These are phyloP conservation scores for Podaxis carcinomalis DNA, from an alignment of 768 basidiomycete species.

Conservation along the genomic window DNA sequence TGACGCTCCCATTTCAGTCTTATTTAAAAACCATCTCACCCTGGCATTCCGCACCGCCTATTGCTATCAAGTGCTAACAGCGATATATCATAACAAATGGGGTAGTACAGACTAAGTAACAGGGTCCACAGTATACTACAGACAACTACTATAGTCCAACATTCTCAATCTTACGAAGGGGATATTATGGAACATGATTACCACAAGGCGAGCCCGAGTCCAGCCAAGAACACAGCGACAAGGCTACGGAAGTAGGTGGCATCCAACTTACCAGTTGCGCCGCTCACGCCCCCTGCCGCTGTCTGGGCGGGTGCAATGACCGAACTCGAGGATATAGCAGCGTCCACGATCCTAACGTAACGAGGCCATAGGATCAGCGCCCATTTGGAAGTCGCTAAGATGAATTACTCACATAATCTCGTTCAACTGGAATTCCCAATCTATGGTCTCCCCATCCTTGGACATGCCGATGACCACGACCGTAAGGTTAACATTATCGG, in stretches of 20 bases:
- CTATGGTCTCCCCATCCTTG: neutral
- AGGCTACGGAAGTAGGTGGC: neutral
- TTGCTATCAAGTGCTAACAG: too few species aligned
- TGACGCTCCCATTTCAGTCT: too few species aligned
- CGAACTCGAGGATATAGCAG: neutral
- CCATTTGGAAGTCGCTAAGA: neutral
- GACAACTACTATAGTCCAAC: neutral
- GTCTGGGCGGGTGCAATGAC: neutral
- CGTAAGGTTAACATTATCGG: constrained; percentile 4
- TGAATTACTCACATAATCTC: neutral
- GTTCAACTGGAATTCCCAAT: constrained; percentile 7
- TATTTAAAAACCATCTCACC: too few species aligned
- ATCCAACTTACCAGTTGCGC: neutral
- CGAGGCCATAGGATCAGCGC: neutral
- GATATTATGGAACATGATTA: too few species aligned
- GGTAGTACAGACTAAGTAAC: too few species aligned
- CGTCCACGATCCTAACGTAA: neutral
- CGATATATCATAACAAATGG: too few species aligned
- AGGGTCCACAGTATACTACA: too few species aligned
- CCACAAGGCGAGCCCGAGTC: neutral
- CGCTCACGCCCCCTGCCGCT: neutral
- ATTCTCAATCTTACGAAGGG: neutral
- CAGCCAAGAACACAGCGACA: neutral
- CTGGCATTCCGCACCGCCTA: too few species aligned
- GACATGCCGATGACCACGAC: neutral